Evolutionary conservation across 768 basidiomycete genomes (phyloP), one percentile per base, ranked within the genome.

Genomic region (Leucosporidium yakuticum): DNA sequence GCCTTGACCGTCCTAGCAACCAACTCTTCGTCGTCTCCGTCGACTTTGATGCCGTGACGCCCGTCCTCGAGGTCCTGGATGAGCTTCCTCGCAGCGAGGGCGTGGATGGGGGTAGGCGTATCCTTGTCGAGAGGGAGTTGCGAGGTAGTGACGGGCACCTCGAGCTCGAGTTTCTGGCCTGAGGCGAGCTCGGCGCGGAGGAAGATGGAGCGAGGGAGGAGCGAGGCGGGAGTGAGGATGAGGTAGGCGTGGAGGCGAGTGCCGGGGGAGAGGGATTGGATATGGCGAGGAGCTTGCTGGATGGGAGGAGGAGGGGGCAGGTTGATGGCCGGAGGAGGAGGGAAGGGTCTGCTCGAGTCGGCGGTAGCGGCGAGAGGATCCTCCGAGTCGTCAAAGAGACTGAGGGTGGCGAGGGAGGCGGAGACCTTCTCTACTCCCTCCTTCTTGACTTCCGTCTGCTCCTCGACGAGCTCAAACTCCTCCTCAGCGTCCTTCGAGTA

Each of bases 31-130:
- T 68, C 6, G 80, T 81, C 29, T 81, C 77, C n/a, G 77, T 78
- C 25, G 77, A 78, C 27, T 65, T 48, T 4, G 20, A 63, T 29
- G 73, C 6, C 68, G 64, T 31, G 25, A 48, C 34, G 12, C 12
- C 62, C 69, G 19, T 81, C 81, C 56, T 82, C 80, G 53, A 85
- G 75, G 23, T 84, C 84, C 70, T 81, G 81, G n/a, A 87, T 83
- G 34, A 87, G 78, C 20, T 78, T 77, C 65, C 83, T 82, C 2
- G 85, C 86, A 8, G 84, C 82, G 49, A 87, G 77, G 0, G 82
- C 81, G 72, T 87, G 86, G 32, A 87, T 74, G 14, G 67, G 44
- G 20, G 17, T 21, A 14, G 57, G 11, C 12, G 12, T 3, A 27
- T 21, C 12, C 15, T 67, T 0, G 32, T 56, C n/a, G 32, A 20